Conservation (phyloP, 306 rosid species). For the Cotoneaster glaucophyllus region DNA sequence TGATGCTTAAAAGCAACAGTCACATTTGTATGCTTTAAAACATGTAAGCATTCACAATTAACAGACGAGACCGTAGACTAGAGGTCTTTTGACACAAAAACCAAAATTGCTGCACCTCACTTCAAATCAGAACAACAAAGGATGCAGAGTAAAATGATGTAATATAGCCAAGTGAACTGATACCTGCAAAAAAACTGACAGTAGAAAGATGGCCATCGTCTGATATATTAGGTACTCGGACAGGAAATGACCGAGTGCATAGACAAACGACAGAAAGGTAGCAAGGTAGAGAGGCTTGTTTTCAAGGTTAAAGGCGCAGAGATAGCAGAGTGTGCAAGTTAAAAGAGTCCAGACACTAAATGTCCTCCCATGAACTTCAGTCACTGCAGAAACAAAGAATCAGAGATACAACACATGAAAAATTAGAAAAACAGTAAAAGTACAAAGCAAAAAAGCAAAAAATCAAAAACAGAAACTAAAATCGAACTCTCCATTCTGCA, state of each 20-base stretch:
- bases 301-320: conserved; percentile 89
- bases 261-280: conserved; percentile 74
- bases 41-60: background rate
- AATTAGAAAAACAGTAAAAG: background rate
- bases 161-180: conserved; percentile 11
- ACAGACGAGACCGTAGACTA: too few relatives aligned
- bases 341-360: conserved; percentile 89
- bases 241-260: conserved; percentile 91
- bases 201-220: conserved; percentile 75
- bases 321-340: conserved; percentile 91
- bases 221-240: conserved; percentile 66
- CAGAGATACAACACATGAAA: background rate
- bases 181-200: conserved; percentile 88
- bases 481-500: background rate
- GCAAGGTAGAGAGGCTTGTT: conserved; percentile 79
- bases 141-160: conserved; percentile 5
- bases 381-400: conserved; percentile 37
- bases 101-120: too few relatives aligned
- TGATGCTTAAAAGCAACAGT: background rate
- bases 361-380: conserved; percentile 95
- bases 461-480: background rate
- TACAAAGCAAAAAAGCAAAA: background rate
- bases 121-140: background rate
- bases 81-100: background rate
- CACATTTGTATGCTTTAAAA: background rate